A percentile compares a stretch with the other conserved stretches of the same genome.
phyloP scores from a whole-genome alignment of 305 asterid genomes.

The Nicotiana rustica region DNA sequence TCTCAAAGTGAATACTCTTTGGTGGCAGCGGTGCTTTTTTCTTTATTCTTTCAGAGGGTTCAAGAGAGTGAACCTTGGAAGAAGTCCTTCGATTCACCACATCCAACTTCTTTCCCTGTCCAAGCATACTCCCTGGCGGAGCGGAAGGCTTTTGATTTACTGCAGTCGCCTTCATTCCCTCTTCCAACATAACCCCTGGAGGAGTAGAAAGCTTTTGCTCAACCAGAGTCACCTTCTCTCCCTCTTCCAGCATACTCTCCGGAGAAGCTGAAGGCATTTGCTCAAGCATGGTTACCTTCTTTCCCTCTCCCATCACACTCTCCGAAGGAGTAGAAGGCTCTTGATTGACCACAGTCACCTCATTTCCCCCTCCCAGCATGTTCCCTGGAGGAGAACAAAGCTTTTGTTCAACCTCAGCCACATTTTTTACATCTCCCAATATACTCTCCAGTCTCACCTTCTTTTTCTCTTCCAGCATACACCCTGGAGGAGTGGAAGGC shows the following conservation, averaged over 20 bases:
- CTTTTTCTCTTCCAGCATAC: constrained; percentile 36
- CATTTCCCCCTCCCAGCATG: constrained; percentile 38
- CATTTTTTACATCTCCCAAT: neutral
- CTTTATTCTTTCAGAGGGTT: constrained; percentile 68
- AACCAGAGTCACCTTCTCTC: constrained; percentile 37
- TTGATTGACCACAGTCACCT: constrained; percentile 36
- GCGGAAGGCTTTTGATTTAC: constrained; percentile 26
- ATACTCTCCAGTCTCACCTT: constrained; percentile 33
- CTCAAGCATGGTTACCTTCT: neutral
- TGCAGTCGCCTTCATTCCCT: constrained; percentile 39
- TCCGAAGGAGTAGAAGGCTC: constrained; percentile 13
- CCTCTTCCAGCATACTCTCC: constrained; percentile 30
- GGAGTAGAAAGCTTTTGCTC: constrained; percentile 34
- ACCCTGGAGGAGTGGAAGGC: constrained; percentile 29
- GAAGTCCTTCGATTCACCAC: constrained; percentile 22
- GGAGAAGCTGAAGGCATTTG: constrained; percentile 23
- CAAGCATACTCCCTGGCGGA: constrained; percentile 17
- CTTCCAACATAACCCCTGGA: neutral
- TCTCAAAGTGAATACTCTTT: constrained; percentile 47
- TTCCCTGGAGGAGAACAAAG: constrained; percentile 13
- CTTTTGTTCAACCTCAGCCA: neutral
- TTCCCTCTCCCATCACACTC: neutral
- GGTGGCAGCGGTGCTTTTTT: constrained; percentile 51
- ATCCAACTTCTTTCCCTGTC: constrained; percentile 26
- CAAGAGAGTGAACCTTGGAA: constrained; percentile 42